Evolutionary conservation across 805 yeast species (phyloP).

Genomic region (Zygosaccharomyces siamensis): DNA sequence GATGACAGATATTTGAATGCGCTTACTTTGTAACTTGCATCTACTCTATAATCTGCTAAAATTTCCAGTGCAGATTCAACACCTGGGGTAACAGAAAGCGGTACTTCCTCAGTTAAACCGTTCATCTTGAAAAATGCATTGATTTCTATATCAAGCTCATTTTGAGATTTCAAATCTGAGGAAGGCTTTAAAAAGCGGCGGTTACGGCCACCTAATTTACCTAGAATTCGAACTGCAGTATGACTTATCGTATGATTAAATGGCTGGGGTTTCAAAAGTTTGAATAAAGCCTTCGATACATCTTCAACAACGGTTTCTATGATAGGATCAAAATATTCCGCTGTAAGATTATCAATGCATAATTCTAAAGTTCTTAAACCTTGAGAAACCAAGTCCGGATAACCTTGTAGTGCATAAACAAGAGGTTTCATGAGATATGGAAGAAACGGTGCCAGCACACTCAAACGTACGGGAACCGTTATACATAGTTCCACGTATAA

Average conservation of each 20-base stretch:
- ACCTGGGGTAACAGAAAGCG: conserved; percentile 80
- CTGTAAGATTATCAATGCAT: conserved; percentile 93
- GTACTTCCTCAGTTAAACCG: conserved; percentile 57
- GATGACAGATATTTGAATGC: conserved; percentile 71
- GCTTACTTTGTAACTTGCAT: conserved; percentile 64
- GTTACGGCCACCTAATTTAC: conserved; percentile 95
- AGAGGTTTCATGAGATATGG: conserved; percentile 85
- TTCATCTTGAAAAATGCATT: conserved; percentile 65
- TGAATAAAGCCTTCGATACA: conserved; percentile 90
- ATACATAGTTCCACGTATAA: conserved; percentile 91
- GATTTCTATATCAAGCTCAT: conserved; percentile 59
- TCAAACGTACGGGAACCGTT: conserved; percentile 91
- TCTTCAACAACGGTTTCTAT: conserved; percentile 94
- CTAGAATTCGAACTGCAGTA: conserved; percentile 85
- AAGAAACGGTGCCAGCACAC: conserved; percentile 89
- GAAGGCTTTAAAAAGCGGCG: conserved; percentile 79
- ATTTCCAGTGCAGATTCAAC: conserved; percentile 71
- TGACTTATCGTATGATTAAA: conserved; percentile 94
- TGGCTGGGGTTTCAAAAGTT: conserved; percentile 84
- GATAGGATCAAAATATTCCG: conserved; percentile 95
- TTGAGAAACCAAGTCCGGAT: conserved; percentile 88
- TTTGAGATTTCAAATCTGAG: conserved; percentile 51
- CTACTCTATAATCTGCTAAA: conserved; percentile 55
- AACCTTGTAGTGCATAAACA: conserved; percentile 83
- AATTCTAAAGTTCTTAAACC: conserved; percentile 92